Evolutionary conservation across 2,329 filamentous ascomycete genomes (phyloP).

Genomic region (Cordyceps javanica): DNA sequence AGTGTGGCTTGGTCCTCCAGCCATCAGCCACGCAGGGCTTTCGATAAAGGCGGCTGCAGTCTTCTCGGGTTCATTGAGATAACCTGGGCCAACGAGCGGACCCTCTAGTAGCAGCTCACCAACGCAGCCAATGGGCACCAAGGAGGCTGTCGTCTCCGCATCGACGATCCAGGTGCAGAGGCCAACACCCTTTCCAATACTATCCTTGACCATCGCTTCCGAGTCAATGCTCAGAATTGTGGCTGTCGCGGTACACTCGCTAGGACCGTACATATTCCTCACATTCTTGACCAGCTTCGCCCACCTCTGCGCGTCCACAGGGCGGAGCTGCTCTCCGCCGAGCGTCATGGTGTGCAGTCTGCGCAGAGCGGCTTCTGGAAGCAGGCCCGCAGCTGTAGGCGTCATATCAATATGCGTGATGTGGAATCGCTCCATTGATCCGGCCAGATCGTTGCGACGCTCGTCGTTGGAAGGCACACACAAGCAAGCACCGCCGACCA

Average conservation of each 20-base stretch:
- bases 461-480: background rate
- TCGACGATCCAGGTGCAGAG: slow-evolving; percentile 19
- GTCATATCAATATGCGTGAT: slow-evolving; percentile 5
- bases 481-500: background rate
- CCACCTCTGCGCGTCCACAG: background rate
- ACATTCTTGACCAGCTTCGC: background rate
- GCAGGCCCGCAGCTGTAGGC: slow-evolving; percentile 10
- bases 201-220: background rate
- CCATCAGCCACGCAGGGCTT: slow-evolving; percentile 29
- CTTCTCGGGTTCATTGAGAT: slow-evolving; percentile 17
- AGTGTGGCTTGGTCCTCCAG: background rate
- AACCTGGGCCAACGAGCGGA: slow-evolving; percentile 20
- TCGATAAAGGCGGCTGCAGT: slow-evolving; percentile 30
- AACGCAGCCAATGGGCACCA: slow-evolving; percentile 18
- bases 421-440: background rate
- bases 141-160: slow-evolving; percentile 13
- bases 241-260: slow-evolving; percentile 1
- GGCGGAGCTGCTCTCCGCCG: slow-evolving; percentile 2
- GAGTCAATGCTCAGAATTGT: background rate
- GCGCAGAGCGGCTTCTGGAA: slow-evolving; percentile 12
- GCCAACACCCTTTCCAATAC: slow-evolving; percentile 10
- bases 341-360: background rate
- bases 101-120: slow-evolving; percentile 25
- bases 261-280: slow-evolving; percentile 1
- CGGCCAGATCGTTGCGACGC: background rate